phyloP scores from a whole-genome alignment of 345 rosid genomes.

The Atalantia buxifolia region DNA sequence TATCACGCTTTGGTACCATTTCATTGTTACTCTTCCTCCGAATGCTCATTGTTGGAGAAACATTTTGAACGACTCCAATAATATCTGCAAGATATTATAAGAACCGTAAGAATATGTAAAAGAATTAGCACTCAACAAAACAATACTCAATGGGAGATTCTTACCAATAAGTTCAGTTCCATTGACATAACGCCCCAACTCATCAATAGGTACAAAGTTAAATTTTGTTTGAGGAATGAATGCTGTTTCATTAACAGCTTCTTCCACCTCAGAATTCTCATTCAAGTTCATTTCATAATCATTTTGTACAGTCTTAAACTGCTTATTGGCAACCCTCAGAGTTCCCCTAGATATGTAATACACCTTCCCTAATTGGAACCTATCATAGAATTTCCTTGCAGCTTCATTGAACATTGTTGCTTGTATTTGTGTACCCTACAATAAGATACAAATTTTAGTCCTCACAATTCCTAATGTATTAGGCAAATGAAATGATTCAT shows the following conservation, averaged over 20 bases:
- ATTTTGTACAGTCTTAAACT: constrained; percentile 80
- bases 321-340: constrained; percentile 83
- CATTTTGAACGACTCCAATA: constrained; percentile 87
- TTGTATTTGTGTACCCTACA: constrained; percentile 91
- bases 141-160: background rate
- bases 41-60: constrained; percentile 70
- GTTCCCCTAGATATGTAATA: constrained; percentile 83
- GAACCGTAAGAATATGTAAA: background rate
- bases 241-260: constrained; percentile 59
- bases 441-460: background rate
- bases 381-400: constrained; percentile 73
- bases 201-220: constrained; percentile 74
- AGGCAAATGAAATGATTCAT: background rate
- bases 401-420: constrained; percentile 97
- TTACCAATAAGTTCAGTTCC: constrained; percentile 78
- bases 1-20: constrained; percentile 75
- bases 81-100: constrained; percentile 39
- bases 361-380: constrained; percentile 76
- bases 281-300: constrained; percentile 94
- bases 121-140: background rate
- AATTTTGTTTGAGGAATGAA: constrained; percentile 81
- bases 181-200: constrained; percentile 69
- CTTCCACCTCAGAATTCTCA: constrained; percentile 85
- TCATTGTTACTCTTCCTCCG: constrained; percentile 80
- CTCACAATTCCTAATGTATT: background rate